phyloP scores from a whole-genome alignment of 192 early-diverging fungal species.

The Coemansia sp. region DNA sequence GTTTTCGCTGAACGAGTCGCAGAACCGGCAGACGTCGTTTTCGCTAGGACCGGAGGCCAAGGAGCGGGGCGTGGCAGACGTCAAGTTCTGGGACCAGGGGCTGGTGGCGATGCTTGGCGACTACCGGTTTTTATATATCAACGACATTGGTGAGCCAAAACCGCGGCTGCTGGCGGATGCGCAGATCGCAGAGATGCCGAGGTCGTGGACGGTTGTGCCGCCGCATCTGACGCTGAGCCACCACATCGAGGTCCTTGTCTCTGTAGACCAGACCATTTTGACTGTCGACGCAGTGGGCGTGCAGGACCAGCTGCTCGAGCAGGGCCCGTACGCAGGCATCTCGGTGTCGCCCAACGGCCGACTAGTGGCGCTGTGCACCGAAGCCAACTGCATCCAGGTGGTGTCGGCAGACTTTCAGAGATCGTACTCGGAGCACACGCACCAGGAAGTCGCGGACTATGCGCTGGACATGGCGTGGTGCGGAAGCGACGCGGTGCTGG shows the following conservation, averaged over 20 bases:
- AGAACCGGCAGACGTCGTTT: constrained; percentile 18
- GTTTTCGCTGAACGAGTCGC: constrained; percentile 82
- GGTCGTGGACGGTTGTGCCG: constrained; percentile 87
- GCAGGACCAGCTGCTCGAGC: constrained; percentile 80
- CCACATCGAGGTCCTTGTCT: constrained; percentile 88
- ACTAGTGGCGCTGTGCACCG: constrained; percentile 83
- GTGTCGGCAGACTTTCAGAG: constrained; percentile 95
- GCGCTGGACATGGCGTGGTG: constrained; percentile 66
- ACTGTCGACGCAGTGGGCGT: constrained; percentile 76
- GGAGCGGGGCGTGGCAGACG: constrained; percentile 79
- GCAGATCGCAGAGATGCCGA: constrained; percentile 68
- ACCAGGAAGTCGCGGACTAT: constrained; percentile 22
- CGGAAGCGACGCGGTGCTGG: constrained; percentile 89
- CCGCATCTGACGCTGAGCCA: constrained; percentile 84
- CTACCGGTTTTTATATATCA: constrained; percentile 78
- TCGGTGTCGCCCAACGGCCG: constrained; percentile 94
- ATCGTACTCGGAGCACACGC: constrained; percentile 83
- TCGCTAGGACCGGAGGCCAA: constrained; percentile 66
- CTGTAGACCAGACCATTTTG: constrained; percentile 76
- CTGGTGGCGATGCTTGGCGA: constrained; percentile 89
- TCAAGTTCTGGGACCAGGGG: constrained; percentile 88
- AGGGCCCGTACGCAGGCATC: constrained; percentile 89
- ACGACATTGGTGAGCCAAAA: constrained; percentile 83
- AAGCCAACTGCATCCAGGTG: constrained; percentile 80
- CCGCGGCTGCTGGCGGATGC: constrained; percentile 73